Conservation (phyloP, 2,329 filamentous ascomycete species). For the Uncinocarpus reesii region DNA sequence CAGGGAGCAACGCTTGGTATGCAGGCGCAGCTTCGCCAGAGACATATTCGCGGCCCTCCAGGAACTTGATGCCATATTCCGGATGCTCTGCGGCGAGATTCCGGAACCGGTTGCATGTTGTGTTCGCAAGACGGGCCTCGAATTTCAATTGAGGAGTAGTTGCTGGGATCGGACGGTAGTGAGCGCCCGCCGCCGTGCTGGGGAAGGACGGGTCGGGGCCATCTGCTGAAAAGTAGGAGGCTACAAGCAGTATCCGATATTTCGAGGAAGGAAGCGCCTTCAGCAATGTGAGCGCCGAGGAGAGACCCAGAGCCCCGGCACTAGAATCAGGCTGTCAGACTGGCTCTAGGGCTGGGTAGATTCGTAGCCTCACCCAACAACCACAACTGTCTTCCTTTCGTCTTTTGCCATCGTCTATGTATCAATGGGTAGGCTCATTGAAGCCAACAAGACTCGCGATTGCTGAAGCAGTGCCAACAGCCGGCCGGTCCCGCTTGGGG, state of each 20-base stretch:
- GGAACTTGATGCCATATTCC: slow-evolving; percentile 29
- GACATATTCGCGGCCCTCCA: slow-evolving; percentile 36
- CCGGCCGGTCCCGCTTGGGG: too few species aligned
- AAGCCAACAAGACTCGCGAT: too few species aligned
- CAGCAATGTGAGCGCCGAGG: slow-evolving; percentile 30
- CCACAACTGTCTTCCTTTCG: slow-evolving; percentile 26
- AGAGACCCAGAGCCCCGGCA: slow-evolving; percentile 34
- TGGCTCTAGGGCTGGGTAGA: slow-evolving; percentile 7
- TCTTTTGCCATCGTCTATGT: background rate
- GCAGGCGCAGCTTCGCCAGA: slow-evolving; percentile 15
- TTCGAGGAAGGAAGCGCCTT: slow-evolving; percentile 20
- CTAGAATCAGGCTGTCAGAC: slow-evolving; percentile 18
- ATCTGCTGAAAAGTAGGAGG: slow-evolving; percentile 32
- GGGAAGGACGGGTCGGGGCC: slow-evolving; percentile 33
- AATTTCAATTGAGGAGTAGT: slow-evolving; percentile 27
- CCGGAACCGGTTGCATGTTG: slow-evolving; percentile 33
- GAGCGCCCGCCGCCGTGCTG: slow-evolving; percentile 39
- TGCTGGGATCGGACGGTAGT: slow-evolving; percentile 39
- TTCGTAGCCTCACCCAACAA: slow-evolving; percentile 26
- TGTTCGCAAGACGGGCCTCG: slow-evolving; percentile 31
- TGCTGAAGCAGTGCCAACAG: background rate
- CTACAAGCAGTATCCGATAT: slow-evolving; percentile 30
- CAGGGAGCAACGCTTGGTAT: slow-evolving; percentile 28
- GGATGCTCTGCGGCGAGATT: slow-evolving; percentile 27
- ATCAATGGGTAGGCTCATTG: background rate